A percentile compares a stretch with the other conserved stretches of the same genome.
Conservation (phyloP, 164 flowering plant species). For the Pachysandra terminalis region DNA sequence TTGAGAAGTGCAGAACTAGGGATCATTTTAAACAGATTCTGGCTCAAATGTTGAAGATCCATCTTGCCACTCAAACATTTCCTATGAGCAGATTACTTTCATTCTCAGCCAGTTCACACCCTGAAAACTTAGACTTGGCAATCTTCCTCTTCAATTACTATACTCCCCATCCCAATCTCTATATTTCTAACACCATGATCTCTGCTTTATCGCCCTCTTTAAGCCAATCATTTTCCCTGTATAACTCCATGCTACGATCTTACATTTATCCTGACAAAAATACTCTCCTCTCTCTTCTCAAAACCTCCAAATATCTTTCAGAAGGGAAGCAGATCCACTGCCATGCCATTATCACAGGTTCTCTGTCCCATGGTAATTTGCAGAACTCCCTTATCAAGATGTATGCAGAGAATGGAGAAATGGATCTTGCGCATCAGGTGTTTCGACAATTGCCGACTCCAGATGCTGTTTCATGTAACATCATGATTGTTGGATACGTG, state of each 20-base stretch:
- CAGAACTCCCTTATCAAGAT: conserved; percentile 47
- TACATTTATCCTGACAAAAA: conserved; percentile 27
- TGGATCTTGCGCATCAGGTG: conserved; percentile 33
- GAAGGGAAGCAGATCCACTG: conserved; percentile 27
- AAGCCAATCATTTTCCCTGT: too few species aligned
- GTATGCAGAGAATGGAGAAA: conserved; percentile 33
- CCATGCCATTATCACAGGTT: conserved; percentile 23
- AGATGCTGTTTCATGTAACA: conserved; percentile 42
- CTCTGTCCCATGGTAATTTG: conserved; percentile 26
- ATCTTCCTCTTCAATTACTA: conserved; percentile 38
- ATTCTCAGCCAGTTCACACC: conserved; percentile 43
- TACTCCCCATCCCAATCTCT: conserved; percentile 48
- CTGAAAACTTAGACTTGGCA: conserved; percentile 49
- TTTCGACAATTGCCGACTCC: conserved; percentile 23
- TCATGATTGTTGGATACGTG: conserved; percentile 44
- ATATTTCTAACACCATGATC: conserved; percentile 47
- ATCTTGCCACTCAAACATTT: conserved; percentile 38
- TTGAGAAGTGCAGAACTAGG: conserved; percentile 49
- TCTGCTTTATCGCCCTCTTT: too few species aligned
- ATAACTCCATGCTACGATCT: too few species aligned
- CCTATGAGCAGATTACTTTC: conserved; percentile 61
- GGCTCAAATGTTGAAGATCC: conserved; percentile 44
- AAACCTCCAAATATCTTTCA: conserved; percentile 22
- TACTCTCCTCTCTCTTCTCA: conserved; percentile 25
- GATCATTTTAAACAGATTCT: conserved; percentile 47